Percentiles rank a stretch among this genome's conserved stretches.
Evolutionary conservation across 208 protist species (phyloP).

Genomic region (Trypanosoma cruzi): DNA sequence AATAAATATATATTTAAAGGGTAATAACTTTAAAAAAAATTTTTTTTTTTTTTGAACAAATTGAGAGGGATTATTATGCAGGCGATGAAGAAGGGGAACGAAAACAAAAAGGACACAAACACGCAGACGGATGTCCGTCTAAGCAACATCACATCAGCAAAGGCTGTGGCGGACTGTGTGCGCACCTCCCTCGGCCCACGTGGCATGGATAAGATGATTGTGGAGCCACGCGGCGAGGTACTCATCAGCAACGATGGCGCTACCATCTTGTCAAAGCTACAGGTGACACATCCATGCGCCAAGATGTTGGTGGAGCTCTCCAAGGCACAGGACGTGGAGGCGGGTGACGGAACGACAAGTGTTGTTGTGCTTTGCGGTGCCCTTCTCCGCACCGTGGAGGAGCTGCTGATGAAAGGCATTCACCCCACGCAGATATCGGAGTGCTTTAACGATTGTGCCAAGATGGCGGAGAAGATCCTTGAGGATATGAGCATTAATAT

Average conservation of each 20-base stretch:
- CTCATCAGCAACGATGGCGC: constrained; percentile 99
- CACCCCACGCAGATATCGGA: constrained; percentile 97
- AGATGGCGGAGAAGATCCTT: constrained; percentile 94
- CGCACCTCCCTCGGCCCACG: constrained; percentile 98
- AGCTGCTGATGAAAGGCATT: constrained; percentile 96
- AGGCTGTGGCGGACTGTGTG: constrained; percentile 97
- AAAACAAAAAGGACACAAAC: constrained; percentile 89
- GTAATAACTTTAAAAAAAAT: too few relatives aligned
- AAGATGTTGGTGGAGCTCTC: constrained; percentile 99
- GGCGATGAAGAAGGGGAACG: constrained; percentile 39
- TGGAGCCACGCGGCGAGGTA: constrained; percentile 92
- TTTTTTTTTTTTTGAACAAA: too few relatives aligned
- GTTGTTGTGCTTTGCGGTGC: constrained; percentile 98
- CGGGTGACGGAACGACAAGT: constrained; percentile 99
- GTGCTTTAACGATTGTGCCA: constrained; percentile 88
- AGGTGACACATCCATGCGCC: constrained; percentile 97
- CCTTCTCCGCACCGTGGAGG: constrained; percentile 92
- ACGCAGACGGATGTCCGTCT: constrained; percentile 94
- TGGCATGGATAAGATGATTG: constrained; percentile 99
- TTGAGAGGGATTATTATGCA: neutral
- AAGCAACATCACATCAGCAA: constrained; percentile 94
- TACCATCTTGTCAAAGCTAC: constrained; percentile 98
- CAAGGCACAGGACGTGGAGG: constrained; percentile 99
- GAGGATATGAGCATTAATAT: constrained; percentile 94
- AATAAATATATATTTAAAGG: too few relatives aligned